These are phyloP conservation scores for Gaertneriomyces semiglobifer DNA, from an alignment of 192 early-diverging fungal genomes.

Conservation along the genomic window DNA sequence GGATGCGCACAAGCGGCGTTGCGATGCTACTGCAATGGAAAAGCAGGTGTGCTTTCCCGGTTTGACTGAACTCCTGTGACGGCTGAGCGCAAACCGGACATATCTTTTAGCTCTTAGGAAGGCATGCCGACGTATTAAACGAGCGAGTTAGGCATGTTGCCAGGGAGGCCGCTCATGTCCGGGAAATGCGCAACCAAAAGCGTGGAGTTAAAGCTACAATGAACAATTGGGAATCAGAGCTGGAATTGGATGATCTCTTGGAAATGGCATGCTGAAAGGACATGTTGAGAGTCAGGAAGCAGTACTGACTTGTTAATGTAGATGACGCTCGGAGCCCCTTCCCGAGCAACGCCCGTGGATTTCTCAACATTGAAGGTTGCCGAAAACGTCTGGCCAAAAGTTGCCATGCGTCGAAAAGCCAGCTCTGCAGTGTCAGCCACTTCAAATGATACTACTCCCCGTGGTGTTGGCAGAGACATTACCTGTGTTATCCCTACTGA, in stretches of 20 bases:
- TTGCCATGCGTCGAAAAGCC: background rate
- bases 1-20: no score
- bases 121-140: no score
- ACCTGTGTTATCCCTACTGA: background rate
- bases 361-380: background rate
- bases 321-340: background rate
- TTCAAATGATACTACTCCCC: background rate
- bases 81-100: no score
- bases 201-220: background rate
- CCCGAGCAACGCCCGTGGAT: background rate
- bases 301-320: no score
- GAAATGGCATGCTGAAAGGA: conserved; percentile 1
- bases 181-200: no score
- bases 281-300: background rate
- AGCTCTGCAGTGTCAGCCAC: background rate
- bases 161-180: no score
- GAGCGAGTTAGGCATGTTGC: no score
- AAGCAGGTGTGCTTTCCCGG: no score
- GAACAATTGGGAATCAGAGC: background rate
- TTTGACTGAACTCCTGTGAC: no score
- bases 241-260: background rate
- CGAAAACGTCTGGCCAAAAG: background rate
- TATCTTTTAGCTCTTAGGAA: no score
- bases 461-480: no score
- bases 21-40: no score